Percentiles rank a stretch among this genome's conserved stretches.
phyloP scores from a whole-genome alignment of 2,329 filamentous ascomycete genomes.

The Colletotrichum cuscutae region DNA sequence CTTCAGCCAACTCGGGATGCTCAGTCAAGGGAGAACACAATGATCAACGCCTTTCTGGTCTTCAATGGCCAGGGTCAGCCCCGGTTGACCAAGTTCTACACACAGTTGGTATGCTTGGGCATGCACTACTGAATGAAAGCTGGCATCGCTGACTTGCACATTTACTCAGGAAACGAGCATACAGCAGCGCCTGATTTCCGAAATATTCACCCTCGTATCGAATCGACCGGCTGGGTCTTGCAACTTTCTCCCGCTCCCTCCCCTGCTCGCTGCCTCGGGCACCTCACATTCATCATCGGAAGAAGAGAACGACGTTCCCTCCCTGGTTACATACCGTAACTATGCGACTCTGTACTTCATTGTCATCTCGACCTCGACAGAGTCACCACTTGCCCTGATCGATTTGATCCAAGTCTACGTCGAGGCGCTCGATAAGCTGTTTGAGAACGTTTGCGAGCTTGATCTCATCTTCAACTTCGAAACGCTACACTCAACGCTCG shows the following conservation, averaged over 20 bases:
- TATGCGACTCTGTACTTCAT: slow-evolving; percentile 99
- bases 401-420: slow-evolving; percentile 99
- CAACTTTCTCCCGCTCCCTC: slow-evolving; percentile 90
- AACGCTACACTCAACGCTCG: slow-evolving; percentile 88
- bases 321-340: slow-evolving; percentile 96
- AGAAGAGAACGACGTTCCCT: slow-evolving; percentile 87
- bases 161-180: slow-evolving; percentile 86
- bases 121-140: neutral
- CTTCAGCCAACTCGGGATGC: slow-evolving; percentile 34
- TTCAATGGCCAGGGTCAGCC: slow-evolving; percentile 99
- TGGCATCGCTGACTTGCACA: neutral
- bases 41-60: slow-evolving; percentile 99
- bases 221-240: slow-evolving; percentile 92
- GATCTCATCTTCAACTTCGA: slow-evolving; percentile 99
- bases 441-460: slow-evolving; percentile 98
- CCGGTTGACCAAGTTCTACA: slow-evolving; percentile 98
- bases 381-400: slow-evolving; percentile 93
- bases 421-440: slow-evolving; percentile 91
- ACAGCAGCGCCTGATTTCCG: slow-evolving; percentile 94
- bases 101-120: slow-evolving; percentile 76
- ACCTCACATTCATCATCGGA: slow-evolving; percentile 72
- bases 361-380: slow-evolving; percentile 94
- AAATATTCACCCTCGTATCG: slow-evolving; percentile 96
- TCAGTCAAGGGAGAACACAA: slow-evolving; percentile 52
- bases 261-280: slow-evolving; percentile 71